phyloP scores from a whole-genome alignment of 2,329 filamentous ascomycete species.

The Fusarium fracticaudum region DNA sequence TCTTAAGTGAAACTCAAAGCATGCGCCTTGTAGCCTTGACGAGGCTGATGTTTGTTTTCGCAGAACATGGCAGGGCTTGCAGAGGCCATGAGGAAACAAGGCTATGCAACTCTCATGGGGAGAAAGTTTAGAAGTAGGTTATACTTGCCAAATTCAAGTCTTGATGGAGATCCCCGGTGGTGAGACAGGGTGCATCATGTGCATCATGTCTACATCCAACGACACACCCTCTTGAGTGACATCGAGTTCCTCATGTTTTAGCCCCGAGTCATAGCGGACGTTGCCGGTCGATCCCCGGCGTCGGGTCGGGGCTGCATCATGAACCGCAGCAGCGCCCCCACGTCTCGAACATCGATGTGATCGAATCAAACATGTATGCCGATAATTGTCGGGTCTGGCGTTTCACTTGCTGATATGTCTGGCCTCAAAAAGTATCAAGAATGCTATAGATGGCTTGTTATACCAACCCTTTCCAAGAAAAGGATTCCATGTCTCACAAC shows the following conservation, averaged over 20 bases:
- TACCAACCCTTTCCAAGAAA: neutral
- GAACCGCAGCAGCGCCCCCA: neutral
- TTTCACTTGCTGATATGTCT: slow-evolving; percentile 1
- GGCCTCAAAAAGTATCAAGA: neutral
- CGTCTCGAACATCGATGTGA: neutral
- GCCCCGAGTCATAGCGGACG: slow-evolving; percentile 14
- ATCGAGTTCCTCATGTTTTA: neutral
- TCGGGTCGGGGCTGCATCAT: neutral
- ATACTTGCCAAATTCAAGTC: neutral
- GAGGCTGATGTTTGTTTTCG: neutral
- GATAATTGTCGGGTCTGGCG: slow-evolving; percentile 8
- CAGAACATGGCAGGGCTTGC: neutral
- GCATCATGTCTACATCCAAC: neutral
- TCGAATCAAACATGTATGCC: neutral
- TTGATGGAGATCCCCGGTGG: neutral
- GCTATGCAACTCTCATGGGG: neutral
- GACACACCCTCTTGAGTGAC: neutral
- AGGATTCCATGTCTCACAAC: slow-evolving; percentile 27
- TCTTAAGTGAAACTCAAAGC: neutral
- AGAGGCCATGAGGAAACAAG: neutral
- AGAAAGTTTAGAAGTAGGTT: neutral
- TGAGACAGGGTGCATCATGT: neutral
- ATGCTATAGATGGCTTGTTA: slow-evolving; percentile 1
- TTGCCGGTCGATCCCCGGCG: slow-evolving; percentile 23
- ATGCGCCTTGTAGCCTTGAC: neutral